Evolutionary conservation across 768 basidiomycete species (phyloP).

Genomic region (Suillus weaverae): DNA sequence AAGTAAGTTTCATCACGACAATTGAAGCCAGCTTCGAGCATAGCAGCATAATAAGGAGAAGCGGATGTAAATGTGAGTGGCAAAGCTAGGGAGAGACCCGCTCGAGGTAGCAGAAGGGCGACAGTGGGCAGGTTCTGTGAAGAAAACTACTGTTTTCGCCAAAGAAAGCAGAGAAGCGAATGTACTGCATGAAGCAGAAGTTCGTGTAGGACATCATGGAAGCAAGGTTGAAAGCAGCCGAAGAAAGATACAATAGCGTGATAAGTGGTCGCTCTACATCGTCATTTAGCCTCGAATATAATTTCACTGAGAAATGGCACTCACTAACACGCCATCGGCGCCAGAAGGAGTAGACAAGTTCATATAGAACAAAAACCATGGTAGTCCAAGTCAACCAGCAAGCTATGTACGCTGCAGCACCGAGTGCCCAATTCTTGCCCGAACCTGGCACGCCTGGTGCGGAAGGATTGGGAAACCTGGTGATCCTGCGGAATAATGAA

Average conservation of each 20-base stretch:
- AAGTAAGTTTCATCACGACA: slow-evolving; percentile 78
- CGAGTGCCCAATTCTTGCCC: slow-evolving; percentile 80
- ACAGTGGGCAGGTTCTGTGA: slow-evolving; percentile 86
- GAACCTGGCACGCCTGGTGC: slow-evolving; percentile 70
- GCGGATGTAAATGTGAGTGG: slow-evolving; percentile 66
- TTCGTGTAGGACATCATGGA: slow-evolving; percentile 78
- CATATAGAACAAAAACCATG: slow-evolving; percentile 74
- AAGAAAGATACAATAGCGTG: slow-evolving; percentile 79
- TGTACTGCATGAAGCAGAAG: slow-evolving; percentile 82
- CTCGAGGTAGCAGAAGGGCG: slow-evolving; percentile 79
- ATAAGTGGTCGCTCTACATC: slow-evolving; percentile 76
- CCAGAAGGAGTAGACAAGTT: slow-evolving; percentile 71
- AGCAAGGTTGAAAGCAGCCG: slow-evolving; percentile 72
- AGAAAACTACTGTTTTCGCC: slow-evolving; percentile 58
- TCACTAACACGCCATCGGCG: slow-evolving; percentile 79
- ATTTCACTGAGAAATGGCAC: slow-evolving; percentile 33
- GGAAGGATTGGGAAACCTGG: slow-evolving; percentile 70
- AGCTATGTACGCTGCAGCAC: slow-evolving; percentile 77
- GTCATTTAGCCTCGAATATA: slow-evolving; percentile 14
- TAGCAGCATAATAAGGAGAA: slow-evolving; percentile 45
- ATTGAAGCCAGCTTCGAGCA: slow-evolving; percentile 47
- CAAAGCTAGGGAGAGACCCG: slow-evolving; percentile 70
- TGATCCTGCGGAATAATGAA: slow-evolving; percentile 48
- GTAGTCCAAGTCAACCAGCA: slow-evolving; percentile 78
- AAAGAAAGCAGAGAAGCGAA: slow-evolving; percentile 70